Conservation (phyloP, 257 asterid species). For the Craterostigma plantagineum region DNA sequence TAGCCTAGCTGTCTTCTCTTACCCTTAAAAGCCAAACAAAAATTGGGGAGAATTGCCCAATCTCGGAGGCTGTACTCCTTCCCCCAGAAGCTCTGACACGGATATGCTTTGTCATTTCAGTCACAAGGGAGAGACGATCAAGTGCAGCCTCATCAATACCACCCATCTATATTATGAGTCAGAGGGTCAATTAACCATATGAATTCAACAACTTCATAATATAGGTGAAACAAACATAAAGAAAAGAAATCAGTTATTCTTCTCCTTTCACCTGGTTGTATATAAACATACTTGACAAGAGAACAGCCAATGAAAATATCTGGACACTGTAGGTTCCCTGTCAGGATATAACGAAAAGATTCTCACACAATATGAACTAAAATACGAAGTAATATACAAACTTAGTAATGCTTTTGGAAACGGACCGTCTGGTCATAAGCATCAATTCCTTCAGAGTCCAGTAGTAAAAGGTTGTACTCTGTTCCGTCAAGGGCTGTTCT, state of each 20-base stretch:
- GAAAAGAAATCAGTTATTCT: not conserved
- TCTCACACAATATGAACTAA: not conserved
- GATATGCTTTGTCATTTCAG: slow-evolving; percentile 98
- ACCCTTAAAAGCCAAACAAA: slow-evolving; percentile 99
- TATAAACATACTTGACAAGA: slow-evolving; percentile 86
- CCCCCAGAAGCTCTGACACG: slow-evolving; percentile 93
- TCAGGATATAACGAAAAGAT: slow-evolving; percentile 3
- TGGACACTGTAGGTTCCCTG: slow-evolving; percentile 99
- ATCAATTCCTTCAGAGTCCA: slow-evolving; percentile 96
- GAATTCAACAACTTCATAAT: not conserved
- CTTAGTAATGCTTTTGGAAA: slow-evolving; percentile 8
- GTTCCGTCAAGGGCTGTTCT: slow-evolving; percentile 97
- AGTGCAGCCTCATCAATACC: slow-evolving; percentile 99
- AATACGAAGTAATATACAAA: not conserved
- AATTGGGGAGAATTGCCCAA: slow-evolving; percentile 89
- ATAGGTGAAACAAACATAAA: not conserved
- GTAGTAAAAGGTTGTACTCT: slow-evolving; percentile 73
- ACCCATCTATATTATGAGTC: slow-evolving; percentile 67
- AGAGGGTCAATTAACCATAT: slow-evolving; percentile 2
- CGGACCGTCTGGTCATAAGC: slow-evolving; percentile 96
- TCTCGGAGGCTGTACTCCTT: slow-evolving; percentile 69
- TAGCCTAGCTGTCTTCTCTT: slow-evolving; percentile 11
- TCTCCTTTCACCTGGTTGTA: slow-evolving; percentile 72
- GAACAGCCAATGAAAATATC: slow-evolving; percentile 92
- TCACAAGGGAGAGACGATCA: slow-evolving; percentile 94